Base-by-base conservation (phyloP, 139 green algal genomes). In the Nannochloris sp. region DNA sequence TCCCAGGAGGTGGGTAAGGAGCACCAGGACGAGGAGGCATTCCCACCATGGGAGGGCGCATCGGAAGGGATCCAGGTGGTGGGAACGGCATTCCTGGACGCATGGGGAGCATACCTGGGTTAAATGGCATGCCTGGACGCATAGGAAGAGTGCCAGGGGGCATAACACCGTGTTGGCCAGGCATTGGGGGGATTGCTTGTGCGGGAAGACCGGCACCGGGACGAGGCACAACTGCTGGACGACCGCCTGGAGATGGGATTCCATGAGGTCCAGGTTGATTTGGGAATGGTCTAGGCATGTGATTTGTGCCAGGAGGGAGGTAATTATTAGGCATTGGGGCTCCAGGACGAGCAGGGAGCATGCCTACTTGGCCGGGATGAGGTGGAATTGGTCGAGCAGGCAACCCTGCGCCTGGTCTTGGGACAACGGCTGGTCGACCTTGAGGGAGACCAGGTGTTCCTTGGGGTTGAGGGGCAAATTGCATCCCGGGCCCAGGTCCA, bases 321-420 rank as follows among this genome's bases (percentile, higher is more conserved):
- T 57, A 25, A 10, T 33, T 35, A 23, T 57, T 29, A 23, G 31
- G n/a, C 12, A 45, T 19, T 35, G 51, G 10, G 9, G 27, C 12
- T 33, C 10, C 12, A 9, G n/a, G 56, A 29, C 14, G 19, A 8
- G 56, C n/a, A 47, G 37, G 19, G 19, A 51, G 19, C 42, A 51
- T 51, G 19, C 19, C 19, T 19, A 19, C 19, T 51, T 51, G 42
- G 42, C 19, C 19, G 42, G 42, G 42, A 19, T 27, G 42, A 51
- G 42, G 42, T 27, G 42, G 56, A 54, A 65, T 37, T 29, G 59
- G 33, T 4, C 59, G 32, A 24, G 59, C 59, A 10, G 59, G 59
- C 27, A 65, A 24, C 23, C 59, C 59, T 54, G 59, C 59, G 14
- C 59, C 59, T 36, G 59, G 59, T 14, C 59, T 36, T 15, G 59